These are phyloP conservation scores for Solanum lycopersicoides DNA, from an alignment of 257 asterid genomes.

Conservation along the genomic window DNA sequence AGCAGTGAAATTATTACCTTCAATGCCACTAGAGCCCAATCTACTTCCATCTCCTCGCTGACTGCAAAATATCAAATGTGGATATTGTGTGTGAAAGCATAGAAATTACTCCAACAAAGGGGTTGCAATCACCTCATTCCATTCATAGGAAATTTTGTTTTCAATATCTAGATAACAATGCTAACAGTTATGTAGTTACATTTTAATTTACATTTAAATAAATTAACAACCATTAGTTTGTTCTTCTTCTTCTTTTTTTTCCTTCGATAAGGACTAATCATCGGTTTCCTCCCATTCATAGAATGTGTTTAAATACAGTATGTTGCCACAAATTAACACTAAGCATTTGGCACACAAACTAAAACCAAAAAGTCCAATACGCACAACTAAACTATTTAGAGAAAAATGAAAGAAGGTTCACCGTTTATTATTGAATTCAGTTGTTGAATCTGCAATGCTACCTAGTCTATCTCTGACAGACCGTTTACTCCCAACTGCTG, in stretches of 20 bases:
- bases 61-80: conserved; percentile 34
- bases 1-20: conserved; percentile 38
- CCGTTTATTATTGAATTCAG: conserved; percentile 53
- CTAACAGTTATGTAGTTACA: neutral
- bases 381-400: neutral
- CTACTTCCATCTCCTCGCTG: conserved; percentile 39
- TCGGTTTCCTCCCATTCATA: neutral
- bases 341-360: neutral
- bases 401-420: conserved; percentile 2
- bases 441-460: conserved; percentile 34
- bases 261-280: neutral
- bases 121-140: neutral
- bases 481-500: conserved; percentile 56
- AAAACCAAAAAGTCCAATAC: neutral
- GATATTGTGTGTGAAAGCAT: neutral
- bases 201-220: neutral
- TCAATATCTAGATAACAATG: neutral
- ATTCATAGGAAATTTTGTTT: neutral
- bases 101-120: neutral
- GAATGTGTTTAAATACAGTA: neutral
- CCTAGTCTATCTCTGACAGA: conserved; percentile 84
- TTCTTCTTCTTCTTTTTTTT: neutral
- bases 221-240: neutral
- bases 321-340: neutral
- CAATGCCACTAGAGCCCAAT: conserved; percentile 17